phyloP scores from a whole-genome alignment of 2,329 filamentous ascomycete genomes.

The Aspergillus quadricinctus region DNA sequence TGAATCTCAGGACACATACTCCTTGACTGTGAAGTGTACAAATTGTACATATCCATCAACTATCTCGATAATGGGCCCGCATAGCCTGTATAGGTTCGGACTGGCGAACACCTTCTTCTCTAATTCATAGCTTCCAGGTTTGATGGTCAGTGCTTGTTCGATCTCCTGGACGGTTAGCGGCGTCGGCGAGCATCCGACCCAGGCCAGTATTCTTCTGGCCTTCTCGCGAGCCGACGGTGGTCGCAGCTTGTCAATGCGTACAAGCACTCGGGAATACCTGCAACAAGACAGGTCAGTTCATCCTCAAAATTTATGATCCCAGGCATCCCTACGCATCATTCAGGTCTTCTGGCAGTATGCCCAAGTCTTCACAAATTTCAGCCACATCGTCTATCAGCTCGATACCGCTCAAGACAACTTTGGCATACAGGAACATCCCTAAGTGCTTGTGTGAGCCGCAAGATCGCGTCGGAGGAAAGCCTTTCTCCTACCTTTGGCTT shows the following conservation, averaged over 20 bases:
- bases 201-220: constrained; percentile 15
- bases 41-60: constrained; percentile 25
- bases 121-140: neutral
- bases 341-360: constrained; percentile 23
- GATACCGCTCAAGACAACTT: no score
- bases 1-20: constrained; percentile 36
- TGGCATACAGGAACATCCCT: constrained; percentile 6
- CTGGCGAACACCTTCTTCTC: neutral
- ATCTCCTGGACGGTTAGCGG: constrained; percentile 15
- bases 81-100: constrained; percentile 17
- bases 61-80: constrained; percentile 29
- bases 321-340: constrained; percentile 25
- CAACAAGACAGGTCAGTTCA: no score
- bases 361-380: constrained; percentile 23
- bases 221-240: neutral
- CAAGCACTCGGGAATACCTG: constrained; percentile 5
- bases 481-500: constrained; percentile 2
- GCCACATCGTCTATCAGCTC: constrained; percentile 6
- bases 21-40: constrained; percentile 32
- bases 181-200: constrained; percentile 17
- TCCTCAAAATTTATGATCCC: neutral
- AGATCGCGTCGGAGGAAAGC: neutral
- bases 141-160: constrained; percentile 11
- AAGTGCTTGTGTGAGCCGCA: neutral
- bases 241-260: neutral